Percentiles rank a stretch among this genome's conserved stretches.
Conservation (phyloP, 2,329 filamentous ascomycete genomes). For the Aureobasidium sp. region DNA sequence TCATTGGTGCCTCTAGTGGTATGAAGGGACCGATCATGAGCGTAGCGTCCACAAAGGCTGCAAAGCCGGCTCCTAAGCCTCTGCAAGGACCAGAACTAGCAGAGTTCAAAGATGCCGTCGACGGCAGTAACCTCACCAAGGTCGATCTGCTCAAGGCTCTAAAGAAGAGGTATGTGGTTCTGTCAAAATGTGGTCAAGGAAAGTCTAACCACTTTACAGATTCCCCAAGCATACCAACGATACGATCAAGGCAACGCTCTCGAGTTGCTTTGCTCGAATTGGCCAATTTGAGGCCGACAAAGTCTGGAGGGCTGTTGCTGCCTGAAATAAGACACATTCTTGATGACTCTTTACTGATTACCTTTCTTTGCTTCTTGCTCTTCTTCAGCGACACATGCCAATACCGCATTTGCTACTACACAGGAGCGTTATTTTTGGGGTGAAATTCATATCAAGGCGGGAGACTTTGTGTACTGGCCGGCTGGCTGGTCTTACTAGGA, state of each 20-base stretch:
- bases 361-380: neutral
- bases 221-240: slow-evolving; percentile 65
- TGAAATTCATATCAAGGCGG: neutral
- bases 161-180: slow-evolving; percentile 54
- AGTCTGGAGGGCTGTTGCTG: slow-evolving; percentile 44
- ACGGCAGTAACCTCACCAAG: slow-evolving; percentile 66
- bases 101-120: slow-evolving; percentile 64
- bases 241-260: slow-evolving; percentile 64
- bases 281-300: slow-evolving; percentile 58
- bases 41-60: slow-evolving; percentile 26
- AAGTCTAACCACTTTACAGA: slow-evolving; percentile 29
- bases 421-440: neutral
- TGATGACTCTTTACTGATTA: neutral
- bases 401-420: neutral
- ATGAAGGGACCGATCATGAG: slow-evolving; percentile 30
- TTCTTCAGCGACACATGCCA: neutral
- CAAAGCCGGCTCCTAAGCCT: slow-evolving; percentile 34
- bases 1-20: slow-evolving; percentile 27
- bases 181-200: neutral
- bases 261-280: slow-evolving; percentile 56
- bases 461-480: neutral
- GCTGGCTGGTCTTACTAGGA: slow-evolving; percentile 1
- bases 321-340: neutral
- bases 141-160: slow-evolving; percentile 66
- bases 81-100: slow-evolving; percentile 55